phyloP scores from a whole-genome alignment of 176 grass and related monocot genomes.

The Oropetium thomaeum region DNA sequence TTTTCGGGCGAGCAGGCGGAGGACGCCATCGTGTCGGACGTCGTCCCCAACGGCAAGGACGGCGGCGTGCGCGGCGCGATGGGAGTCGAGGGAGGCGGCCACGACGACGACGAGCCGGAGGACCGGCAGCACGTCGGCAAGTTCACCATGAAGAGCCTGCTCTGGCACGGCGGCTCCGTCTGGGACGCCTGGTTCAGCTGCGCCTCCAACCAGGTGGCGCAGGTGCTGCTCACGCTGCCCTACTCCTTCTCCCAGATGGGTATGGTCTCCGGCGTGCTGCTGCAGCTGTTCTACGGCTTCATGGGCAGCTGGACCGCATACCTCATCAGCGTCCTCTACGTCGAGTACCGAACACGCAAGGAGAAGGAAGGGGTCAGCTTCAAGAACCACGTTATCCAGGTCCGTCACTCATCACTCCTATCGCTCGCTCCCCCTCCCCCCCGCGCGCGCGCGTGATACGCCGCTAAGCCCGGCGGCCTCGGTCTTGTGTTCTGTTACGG shows the following conservation, averaged over 20 bases:
- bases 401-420: too few relatives aligned
- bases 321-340: conserved; percentile 79
- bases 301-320: conserved; percentile 78
- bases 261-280: conserved; percentile 44
- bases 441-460: too few relatives aligned
- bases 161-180: conserved; percentile 97
- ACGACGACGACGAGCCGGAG: not conserved
- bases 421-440: not conserved
- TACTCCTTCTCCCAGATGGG: conserved; percentile 67
- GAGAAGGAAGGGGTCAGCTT: conserved; percentile 61
- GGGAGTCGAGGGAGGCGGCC: conserved; percentile 32
- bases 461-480: too few relatives aligned
- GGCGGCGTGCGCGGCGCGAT: conserved; percentile 32
- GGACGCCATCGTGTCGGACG: conserved; percentile 59
- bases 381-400: conserved; percentile 78
- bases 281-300: conserved; percentile 64
- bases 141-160: conserved; percentile 52
- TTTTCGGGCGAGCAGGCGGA: conserved; percentile 51
- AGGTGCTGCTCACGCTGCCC: conserved; percentile 61
- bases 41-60: conserved; percentile 15
- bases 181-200: conserved; percentile 99
- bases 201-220: conserved; percentile 87
- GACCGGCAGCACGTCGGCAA: not conserved
- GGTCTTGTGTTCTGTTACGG: not conserved
- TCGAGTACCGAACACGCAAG: conserved; percentile 71